These are phyloP conservation scores for Solanum rostratum DNA, from an alignment of 257 asterid species.

Conservation along the genomic window DNA sequence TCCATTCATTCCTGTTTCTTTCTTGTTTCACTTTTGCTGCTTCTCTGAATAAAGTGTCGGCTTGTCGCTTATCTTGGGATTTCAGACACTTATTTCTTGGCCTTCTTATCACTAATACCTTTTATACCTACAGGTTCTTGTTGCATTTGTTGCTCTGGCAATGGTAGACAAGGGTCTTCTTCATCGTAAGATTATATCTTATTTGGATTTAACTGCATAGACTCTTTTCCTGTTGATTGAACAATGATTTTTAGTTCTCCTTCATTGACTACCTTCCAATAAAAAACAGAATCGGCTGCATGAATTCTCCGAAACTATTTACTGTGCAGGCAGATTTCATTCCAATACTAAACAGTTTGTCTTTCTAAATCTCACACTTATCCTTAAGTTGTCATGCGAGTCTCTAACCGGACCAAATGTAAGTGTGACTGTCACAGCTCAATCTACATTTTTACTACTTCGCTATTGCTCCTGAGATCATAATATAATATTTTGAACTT, in stretches of 20 bases:
- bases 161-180: constrained; percentile 87
- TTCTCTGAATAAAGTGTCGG: not conserved
- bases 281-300: not conserved
- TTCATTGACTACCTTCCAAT: not conserved
- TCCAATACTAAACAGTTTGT: not conserved
- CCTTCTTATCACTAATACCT: not conserved
- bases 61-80: not conserved
- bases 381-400: not conserved
- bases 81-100: not conserved
- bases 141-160: constrained; percentile 79
- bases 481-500: not conserved
- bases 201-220: not conserved
- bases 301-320: not conserved
- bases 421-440: not conserved
- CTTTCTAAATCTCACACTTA: not conserved
- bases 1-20: not conserved
- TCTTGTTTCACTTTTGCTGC: not conserved
- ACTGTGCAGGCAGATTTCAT: not conserved
- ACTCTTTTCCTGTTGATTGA: not conserved
- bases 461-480: not conserved
- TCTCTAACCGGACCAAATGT: not conserved
- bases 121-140: constrained; percentile 43
- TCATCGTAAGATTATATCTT: constrained; percentile 46
- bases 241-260: not conserved
- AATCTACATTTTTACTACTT: not conserved